These are phyloP conservation scores for Cyclotella sp. DNA, from an alignment of 108 stramenopile species.

Conservation along the genomic window DNA sequence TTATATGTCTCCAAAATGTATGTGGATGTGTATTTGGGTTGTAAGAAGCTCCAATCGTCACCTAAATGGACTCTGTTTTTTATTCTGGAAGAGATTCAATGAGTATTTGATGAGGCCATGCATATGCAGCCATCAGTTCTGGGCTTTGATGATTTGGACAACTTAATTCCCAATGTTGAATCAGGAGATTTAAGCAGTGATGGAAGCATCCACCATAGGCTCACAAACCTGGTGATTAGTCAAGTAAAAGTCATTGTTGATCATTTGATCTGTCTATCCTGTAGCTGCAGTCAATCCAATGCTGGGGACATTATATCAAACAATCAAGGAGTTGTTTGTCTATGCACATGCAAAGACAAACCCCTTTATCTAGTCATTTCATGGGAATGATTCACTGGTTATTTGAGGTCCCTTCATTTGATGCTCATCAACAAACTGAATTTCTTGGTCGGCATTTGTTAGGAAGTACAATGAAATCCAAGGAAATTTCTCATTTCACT, in stretches of 20 bases:
- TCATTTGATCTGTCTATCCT: slow-evolving; percentile 50
- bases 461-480: background rate
- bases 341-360: slow-evolving; percentile 48
- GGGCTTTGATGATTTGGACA: slow-evolving; percentile 82
- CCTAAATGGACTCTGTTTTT: slow-evolving; percentile 35
- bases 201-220: slow-evolving; percentile 60
- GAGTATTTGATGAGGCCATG: slow-evolving; percentile 45
- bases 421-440: slow-evolving; percentile 28
- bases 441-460: slow-evolving; percentile 25
- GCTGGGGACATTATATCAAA: background rate
- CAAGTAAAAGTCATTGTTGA: slow-evolving; percentile 79
- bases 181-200: slow-evolving; percentile 40
- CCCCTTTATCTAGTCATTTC: slow-evolving; percentile 35
- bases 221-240: slow-evolving; percentile 67
- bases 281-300: background rate
- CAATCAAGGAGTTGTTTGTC: slow-evolving; percentile 28
- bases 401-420: slow-evolving; percentile 48
- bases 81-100: slow-evolving; percentile 55
- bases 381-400: slow-evolving; percentile 37
- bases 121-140: slow-evolving; percentile 46
- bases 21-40: slow-evolving; percentile 72
- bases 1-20: slow-evolving; percentile 27
- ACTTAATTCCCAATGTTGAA: slow-evolving; percentile 68
- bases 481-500: slow-evolving; percentile 25
- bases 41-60: slow-evolving; percentile 65